These are phyloP conservation scores for Candida xyloterini DNA, from an alignment of 805 yeast species.

Conservation along the genomic window DNA sequence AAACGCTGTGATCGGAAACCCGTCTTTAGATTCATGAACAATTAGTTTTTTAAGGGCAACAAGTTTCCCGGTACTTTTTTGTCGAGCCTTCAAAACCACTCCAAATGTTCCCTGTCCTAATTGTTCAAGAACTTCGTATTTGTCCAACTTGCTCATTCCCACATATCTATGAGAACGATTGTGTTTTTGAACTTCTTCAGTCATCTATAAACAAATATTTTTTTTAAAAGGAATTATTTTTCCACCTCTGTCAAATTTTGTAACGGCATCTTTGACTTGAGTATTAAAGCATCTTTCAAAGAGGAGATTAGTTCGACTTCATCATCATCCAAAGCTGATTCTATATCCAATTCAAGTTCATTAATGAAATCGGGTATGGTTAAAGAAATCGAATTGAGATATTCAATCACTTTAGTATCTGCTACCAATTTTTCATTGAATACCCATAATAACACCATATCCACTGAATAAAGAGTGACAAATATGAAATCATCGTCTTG, in stretches of 20 bases:
- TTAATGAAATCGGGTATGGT: neutral
- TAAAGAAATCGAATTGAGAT: neutral
- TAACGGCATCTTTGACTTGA: slow-evolving; percentile 1
- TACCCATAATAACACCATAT: slow-evolving; percentile 10
- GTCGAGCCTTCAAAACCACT: slow-evolving; percentile 77
- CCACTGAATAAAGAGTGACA: slow-evolving; percentile 1
- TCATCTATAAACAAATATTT: slow-evolving; percentile 2
- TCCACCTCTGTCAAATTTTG: slow-evolving; percentile 6
- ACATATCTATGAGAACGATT: slow-evolving; percentile 13
- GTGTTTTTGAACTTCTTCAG: slow-evolving; percentile 4
- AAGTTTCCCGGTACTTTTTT: slow-evolving; percentile 47
- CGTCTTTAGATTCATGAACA: slow-evolving; percentile 73
- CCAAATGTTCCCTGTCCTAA: slow-evolving; percentile 89
- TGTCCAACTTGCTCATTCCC: slow-evolving; percentile 32
- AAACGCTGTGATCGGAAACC: slow-evolving; percentile 92
- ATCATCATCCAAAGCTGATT: neutral
- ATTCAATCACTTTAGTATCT: neutral
- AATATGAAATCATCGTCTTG: slow-evolving; percentile 1
- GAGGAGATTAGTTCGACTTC: neutral
- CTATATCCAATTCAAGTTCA: neutral
- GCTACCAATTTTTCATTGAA: slow-evolving; percentile 9
- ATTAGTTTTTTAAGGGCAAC: slow-evolving; percentile 89
- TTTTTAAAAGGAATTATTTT: slow-evolving; percentile 3
- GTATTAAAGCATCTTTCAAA: neutral
- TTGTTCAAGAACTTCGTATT: slow-evolving; percentile 37